A percentile compares a stretch with the other conserved stretches of the same genome.
Conservation (phyloP, 345 rosid species). For the Litchi chinensis region DNA sequence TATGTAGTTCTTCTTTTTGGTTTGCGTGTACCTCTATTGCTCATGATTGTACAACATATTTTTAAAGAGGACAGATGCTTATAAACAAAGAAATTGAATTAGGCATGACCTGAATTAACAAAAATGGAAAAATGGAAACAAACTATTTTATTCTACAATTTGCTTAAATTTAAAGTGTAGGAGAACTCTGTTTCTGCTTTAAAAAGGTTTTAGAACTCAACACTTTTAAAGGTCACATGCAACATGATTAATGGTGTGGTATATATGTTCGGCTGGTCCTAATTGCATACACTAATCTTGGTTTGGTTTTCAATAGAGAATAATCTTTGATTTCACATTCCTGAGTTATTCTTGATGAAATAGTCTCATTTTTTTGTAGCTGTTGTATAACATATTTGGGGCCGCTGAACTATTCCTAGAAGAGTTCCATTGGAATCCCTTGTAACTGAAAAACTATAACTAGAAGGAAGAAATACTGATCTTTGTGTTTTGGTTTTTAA, state of each 20-base stretch:
- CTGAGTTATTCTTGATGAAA: not conserved
- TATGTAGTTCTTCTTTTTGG: not conserved
- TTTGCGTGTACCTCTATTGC: not conserved
- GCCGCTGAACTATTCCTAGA: not conserved
- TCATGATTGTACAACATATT: not conserved
- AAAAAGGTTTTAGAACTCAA: not conserved
- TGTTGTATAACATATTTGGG: not conserved
- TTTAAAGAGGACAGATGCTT: not conserved
- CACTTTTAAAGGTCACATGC: not conserved
- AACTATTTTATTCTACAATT: not conserved
- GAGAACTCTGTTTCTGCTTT: not conserved
- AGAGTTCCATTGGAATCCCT: not conserved
- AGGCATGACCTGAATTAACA: not conserved
- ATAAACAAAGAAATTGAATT: not conserved
- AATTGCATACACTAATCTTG: not conserved
- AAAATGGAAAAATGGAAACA: conserved; percentile 3
- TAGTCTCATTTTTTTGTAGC: not conserved
- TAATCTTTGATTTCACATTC: not conserved
- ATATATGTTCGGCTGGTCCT: not conserved
- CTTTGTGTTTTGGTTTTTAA: not conserved
- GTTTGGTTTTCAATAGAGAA: not conserved
- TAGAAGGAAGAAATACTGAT: not conserved
- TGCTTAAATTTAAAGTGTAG: not conserved
- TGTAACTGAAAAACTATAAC: not conserved
- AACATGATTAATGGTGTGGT: not conserved